Evolutionary conservation across 2,329 filamentous ascomycete species (phyloP).

Genomic region (Gnomoniopsis sp.): DNA sequence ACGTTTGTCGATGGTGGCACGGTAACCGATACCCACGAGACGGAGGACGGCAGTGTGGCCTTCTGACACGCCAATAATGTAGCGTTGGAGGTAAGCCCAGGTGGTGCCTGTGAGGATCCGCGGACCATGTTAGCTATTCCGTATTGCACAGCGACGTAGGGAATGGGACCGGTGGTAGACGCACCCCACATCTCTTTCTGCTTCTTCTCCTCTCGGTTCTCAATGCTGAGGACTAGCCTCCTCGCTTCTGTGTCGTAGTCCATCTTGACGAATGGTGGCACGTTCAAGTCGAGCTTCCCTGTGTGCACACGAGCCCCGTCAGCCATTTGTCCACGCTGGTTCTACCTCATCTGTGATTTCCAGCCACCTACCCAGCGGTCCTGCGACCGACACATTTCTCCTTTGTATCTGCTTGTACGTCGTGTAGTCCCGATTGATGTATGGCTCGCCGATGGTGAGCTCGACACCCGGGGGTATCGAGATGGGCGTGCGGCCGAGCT

Average conservation of each 20-base stretch:
- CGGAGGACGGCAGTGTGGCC: constrained; percentile 91
- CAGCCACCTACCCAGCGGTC: constrained; percentile 65
- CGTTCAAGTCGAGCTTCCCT: constrained; percentile 72
- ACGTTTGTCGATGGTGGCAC: constrained; percentile 77
- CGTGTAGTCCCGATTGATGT: constrained; percentile 49
- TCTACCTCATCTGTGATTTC: constrained; percentile 1
- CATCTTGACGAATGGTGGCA: constrained; percentile 77
- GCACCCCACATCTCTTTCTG: constrained; percentile 97
- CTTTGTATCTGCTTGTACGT: constrained; percentile 60
- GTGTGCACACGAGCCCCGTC: constrained; percentile 17
- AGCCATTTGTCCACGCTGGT: constrained; percentile 16
- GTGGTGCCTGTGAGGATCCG: constrained; percentile 64
- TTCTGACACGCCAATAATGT: constrained; percentile 92
- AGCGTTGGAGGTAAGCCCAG: constrained; percentile 84
- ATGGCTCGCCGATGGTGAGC: constrained; percentile 65
- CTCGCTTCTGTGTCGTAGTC: constrained; percentile 60
- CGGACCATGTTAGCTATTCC: constrained; percentile 21
- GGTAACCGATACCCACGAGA: constrained; percentile 92
- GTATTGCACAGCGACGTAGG: neutral
- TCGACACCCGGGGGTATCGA: constrained; percentile 82
- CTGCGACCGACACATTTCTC: constrained; percentile 70
- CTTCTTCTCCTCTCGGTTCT: constrained; percentile 64
- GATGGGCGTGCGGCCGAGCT: constrained; percentile 80
- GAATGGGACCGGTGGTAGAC: neutral
- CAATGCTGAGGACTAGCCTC: constrained; percentile 66